phyloP scores from a whole-genome alignment of 495 filamentous ascomycete genomes.

The Penicillium bovifimosum region DNA sequence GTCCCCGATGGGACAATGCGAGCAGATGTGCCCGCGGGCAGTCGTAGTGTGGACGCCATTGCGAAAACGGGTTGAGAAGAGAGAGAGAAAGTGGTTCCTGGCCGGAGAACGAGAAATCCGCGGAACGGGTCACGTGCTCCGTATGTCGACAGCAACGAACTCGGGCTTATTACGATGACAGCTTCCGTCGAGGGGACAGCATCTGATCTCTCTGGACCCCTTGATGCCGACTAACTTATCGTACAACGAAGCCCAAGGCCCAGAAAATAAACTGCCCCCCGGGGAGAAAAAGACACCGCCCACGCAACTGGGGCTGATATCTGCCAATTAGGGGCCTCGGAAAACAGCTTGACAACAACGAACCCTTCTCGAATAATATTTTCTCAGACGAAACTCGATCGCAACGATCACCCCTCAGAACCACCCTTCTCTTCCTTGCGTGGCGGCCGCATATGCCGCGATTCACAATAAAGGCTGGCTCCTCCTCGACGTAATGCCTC shows the following conservation, averaged over 20 bases:
- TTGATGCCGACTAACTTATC: background rate
- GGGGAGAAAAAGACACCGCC: conserved; percentile 2
- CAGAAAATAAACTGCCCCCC: background rate
- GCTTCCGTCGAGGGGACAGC: background rate
- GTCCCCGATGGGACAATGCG: conserved; percentile 9
- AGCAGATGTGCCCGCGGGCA: conserved; percentile 23
- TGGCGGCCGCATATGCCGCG: conserved; percentile 40
- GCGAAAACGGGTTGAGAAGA: conserved; percentile 8
- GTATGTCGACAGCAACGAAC: background rate
- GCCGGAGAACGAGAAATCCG: conserved; percentile 22
- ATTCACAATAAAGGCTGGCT: conserved; percentile 39
- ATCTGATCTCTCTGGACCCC: background rate
- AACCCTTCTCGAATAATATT: background rate
- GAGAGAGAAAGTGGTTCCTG: background rate
- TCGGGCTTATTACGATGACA: background rate
- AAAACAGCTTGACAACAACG: conserved; percentile 13
- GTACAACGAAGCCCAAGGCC: background rate
- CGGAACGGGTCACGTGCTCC: conserved; percentile 23
- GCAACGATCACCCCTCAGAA: background rate
- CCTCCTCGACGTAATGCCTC: conserved; percentile 40
- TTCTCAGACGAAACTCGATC: background rate
- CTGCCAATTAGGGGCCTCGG: conserved; percentile 16
- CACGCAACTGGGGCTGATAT: conserved; percentile 4
- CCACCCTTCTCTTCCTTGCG: conserved; percentile 16
- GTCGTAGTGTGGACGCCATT: conserved; percentile 35